Conservation (phyloP, 2,329 filamentous ascomycete species). For the Hortaea sp. region DNA sequence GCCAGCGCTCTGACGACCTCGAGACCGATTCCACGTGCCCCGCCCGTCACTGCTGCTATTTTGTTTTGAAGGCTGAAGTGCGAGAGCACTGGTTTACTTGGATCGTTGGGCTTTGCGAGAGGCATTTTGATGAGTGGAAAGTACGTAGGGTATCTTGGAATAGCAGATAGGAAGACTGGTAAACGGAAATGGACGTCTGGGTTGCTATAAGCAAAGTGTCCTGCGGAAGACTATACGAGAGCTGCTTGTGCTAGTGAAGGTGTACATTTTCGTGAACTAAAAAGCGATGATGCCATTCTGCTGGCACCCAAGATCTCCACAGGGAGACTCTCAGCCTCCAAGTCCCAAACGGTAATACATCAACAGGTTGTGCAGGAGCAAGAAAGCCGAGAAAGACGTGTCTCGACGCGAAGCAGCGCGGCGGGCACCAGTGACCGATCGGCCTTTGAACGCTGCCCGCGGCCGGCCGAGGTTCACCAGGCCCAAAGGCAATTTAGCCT, state of each 20-base stretch:
- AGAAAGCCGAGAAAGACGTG: too few relatives aligned
- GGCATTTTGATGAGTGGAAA: conserved; percentile 8
- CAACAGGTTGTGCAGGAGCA: too few relatives aligned
- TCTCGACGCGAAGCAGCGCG: too few relatives aligned
- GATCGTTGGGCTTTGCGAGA: conserved; percentile 13
- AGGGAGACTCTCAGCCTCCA: too few relatives aligned
- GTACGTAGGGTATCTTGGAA: not conserved
- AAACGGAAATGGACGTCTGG: not conserved
- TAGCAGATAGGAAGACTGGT: not conserved
- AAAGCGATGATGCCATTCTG: too few relatives aligned
- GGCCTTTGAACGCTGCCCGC: too few relatives aligned
- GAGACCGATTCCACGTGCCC: conserved; percentile 73
- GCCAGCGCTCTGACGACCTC: conserved; percentile 86
- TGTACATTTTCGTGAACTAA: too few relatives aligned
- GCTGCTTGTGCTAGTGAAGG: not conserved
- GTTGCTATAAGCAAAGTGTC: not conserved
- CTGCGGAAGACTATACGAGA: not conserved
- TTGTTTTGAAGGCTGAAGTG: conserved; percentile 70
- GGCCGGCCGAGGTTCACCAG: too few relatives aligned
- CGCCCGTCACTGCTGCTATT: conserved; percentile 76
- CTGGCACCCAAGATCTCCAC: too few relatives aligned
- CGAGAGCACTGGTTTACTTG: conserved; percentile 10
- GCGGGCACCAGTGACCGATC: too few relatives aligned
- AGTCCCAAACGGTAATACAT: too few relatives aligned
- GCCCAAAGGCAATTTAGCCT: too few relatives aligned